Conservation (phyloP, 495 filamentous ascomycete genomes). For the Lepidopterella palustris region DNA sequence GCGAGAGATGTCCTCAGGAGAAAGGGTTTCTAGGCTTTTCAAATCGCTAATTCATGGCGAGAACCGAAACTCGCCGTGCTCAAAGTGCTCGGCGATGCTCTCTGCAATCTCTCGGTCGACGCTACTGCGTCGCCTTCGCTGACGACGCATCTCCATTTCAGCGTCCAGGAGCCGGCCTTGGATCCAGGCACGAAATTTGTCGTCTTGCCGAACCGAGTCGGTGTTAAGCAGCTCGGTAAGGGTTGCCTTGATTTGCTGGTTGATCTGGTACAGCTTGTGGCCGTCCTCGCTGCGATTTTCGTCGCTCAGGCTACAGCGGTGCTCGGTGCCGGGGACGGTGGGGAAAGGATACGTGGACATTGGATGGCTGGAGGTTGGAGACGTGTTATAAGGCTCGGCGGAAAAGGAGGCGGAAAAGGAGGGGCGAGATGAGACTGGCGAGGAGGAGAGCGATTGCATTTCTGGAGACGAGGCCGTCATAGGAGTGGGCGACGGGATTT, state of each 20-base stretch:
- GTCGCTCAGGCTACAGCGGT: slow-evolving; percentile 9
- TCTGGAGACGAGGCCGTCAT: slow-evolving; percentile 20
- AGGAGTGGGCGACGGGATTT: slow-evolving; percentile 17
- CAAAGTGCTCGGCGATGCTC: slow-evolving; percentile 20
- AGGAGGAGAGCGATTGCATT: slow-evolving; percentile 20
- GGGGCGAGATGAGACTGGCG: slow-evolving; percentile 9
- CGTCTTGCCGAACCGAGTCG: slow-evolving; percentile 48
- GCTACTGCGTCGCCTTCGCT: slow-evolving; percentile 31
- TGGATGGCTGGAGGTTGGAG: slow-evolving; percentile 5
- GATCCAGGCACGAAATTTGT: slow-evolving; percentile 55
- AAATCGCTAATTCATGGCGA: neutral
- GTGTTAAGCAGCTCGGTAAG: slow-evolving; percentile 62
- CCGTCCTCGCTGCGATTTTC: slow-evolving; percentile 35
- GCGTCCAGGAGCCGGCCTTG: slow-evolving; percentile 58
- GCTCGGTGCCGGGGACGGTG: slow-evolving; percentile 10
- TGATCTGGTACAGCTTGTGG: slow-evolving; percentile 53
- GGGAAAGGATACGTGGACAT: slow-evolving; percentile 8
- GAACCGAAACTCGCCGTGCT: neutral
- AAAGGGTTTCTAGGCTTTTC: neutral
- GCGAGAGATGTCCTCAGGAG: neutral
- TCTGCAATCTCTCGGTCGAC: slow-evolving; percentile 19
- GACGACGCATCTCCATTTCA: slow-evolving; percentile 49
- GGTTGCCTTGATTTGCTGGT: slow-evolving; percentile 57
- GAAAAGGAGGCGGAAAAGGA: slow-evolving; percentile 7
- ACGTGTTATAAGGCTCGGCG: neutral